These are phyloP conservation scores for Fusarium torulosum DNA, from an alignment of 2,329 filamentous ascomycete species.

Conservation along the genomic window DNA sequence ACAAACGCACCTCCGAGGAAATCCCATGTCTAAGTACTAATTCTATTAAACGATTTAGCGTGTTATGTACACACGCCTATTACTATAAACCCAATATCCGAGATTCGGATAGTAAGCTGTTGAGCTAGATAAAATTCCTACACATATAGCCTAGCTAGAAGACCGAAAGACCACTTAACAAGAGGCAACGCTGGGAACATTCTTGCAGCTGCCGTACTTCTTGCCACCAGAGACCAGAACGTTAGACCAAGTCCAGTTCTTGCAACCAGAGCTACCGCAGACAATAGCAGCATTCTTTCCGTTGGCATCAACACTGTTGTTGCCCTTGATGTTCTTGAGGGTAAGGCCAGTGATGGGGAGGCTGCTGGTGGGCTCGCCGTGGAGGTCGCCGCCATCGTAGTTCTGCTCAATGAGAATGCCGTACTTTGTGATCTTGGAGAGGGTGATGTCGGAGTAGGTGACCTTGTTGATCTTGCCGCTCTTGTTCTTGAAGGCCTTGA, in stretches of 20 bases:
- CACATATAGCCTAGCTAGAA: rapidly evolving
- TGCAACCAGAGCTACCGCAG: slow-evolving; percentile 60
- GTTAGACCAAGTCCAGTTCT: slow-evolving; percentile 65
- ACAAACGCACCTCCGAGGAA: background rate
- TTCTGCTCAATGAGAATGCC: slow-evolving; percentile 57
- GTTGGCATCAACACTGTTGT: slow-evolving; percentile 50
- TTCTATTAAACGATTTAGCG: background rate
- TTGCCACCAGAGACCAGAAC: slow-evolving; percentile 65
- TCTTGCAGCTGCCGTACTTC: slow-evolving; percentile 50
- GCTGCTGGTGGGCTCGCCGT: slow-evolving; percentile 58
- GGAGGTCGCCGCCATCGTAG: slow-evolving; percentile 62
- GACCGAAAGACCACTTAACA: slow-evolving; percentile 8
- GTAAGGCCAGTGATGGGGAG: slow-evolving; percentile 64
- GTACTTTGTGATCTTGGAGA: slow-evolving; percentile 55
- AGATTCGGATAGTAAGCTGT: background rate
- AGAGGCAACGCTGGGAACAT: slow-evolving; percentile 47
- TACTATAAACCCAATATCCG: rapidly evolving
- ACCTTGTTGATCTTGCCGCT: slow-evolving; percentile 59
- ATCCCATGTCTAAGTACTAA: background rate
- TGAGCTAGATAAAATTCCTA: background rate
- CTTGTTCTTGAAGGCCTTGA: slow-evolving; percentile 63
- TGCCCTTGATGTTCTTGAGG: slow-evolving; percentile 58
- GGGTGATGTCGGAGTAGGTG: slow-evolving; percentile 59
- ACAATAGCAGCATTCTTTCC: slow-evolving; percentile 64
- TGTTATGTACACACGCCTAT: background rate